A percentile compares a stretch with the other conserved stretches of the same genome.
Conservation (phyloP, 2,329 filamentous ascomycete species). For the Aureobasidium zeae region DNA sequence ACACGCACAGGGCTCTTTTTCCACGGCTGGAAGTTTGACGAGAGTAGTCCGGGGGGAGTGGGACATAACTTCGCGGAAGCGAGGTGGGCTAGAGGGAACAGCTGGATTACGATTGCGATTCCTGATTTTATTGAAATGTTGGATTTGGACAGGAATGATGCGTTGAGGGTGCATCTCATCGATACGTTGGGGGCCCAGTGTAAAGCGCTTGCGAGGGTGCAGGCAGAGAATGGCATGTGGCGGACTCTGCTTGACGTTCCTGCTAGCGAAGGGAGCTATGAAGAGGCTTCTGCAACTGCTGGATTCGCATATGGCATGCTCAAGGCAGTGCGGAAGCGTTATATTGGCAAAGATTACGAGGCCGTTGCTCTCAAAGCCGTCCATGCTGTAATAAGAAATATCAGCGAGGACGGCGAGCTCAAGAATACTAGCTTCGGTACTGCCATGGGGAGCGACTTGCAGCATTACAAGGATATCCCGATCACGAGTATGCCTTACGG, state of each 20-base stretch:
- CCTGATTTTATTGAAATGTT: conserved; percentile 71
- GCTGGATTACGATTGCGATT: conserved; percentile 75
- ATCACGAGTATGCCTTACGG: conserved; percentile 77
- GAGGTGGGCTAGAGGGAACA: conserved; percentile 53
- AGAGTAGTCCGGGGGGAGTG: conserved; percentile 41
- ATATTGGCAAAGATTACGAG: conserved; percentile 54
- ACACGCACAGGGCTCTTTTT: conserved; percentile 63
- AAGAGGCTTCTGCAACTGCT: conserved; percentile 68
- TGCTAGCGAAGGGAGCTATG: conserved; percentile 58
- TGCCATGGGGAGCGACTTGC: conserved; percentile 61
- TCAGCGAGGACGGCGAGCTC: conserved; percentile 60
- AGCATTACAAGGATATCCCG: conserved; percentile 70
- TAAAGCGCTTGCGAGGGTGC: conserved; percentile 51
- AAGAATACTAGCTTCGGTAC: conserved; percentile 70
- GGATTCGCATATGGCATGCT: conserved; percentile 74
- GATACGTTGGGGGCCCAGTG: conserved; percentile 61
- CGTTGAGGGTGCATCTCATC: conserved; percentile 51
- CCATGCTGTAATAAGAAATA: conserved; percentile 55
- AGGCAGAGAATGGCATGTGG: conserved; percentile 59
- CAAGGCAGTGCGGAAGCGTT: conserved; percentile 61
- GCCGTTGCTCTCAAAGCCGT: conserved; percentile 56
- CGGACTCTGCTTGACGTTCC: conserved; percentile 62
- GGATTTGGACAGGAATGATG: conserved; percentile 49
- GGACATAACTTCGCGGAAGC: conserved; percentile 50
- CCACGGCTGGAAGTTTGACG: conserved; percentile 72